Evolutionary conservation across 495 filamentous ascomycete genomes (phyloP).

Genomic region (Tuber magnatum): DNA sequence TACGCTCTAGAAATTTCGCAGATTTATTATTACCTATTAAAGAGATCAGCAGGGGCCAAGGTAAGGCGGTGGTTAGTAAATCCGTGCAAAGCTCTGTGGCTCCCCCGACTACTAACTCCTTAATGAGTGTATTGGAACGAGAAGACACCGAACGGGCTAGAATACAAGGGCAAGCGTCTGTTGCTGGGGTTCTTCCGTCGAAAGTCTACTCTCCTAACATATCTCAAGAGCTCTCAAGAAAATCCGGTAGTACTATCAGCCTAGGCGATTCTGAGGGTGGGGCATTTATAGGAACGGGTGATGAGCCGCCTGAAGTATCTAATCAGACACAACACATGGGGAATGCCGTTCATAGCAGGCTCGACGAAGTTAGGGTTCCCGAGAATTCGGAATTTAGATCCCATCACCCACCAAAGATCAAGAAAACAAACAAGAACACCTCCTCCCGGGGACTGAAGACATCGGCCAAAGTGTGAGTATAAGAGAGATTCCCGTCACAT

Average conservation of each 20-base stretch:
- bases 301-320: background rate
- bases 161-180: background rate
- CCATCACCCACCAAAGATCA: background rate
- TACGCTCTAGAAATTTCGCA: background rate
- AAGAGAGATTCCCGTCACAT: background rate
- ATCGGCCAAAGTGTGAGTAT: background rate
- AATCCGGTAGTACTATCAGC: background rate
- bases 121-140: background rate
- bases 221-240: background rate
- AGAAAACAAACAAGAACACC: background rate
- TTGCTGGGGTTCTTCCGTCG: background rate
- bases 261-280: background rate
- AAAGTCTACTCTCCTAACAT: background rate
- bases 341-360: background rate
- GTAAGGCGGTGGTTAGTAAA: slow-evolving; percentile 1
- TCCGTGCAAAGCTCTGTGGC: slow-evolving; percentile 16
- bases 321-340: background rate
- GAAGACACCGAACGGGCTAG: background rate
- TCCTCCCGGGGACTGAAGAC: background rate
- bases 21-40: slow-evolving; percentile 1
- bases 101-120: slow-evolving; percentile 8
- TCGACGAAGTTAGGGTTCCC: background rate
- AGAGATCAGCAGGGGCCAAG: slow-evolving; percentile 13
- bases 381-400: background rate
- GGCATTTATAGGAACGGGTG: background rate